phyloP scores from a whole-genome alignment of 2,329 filamentous ascomycete genomes.

The Trematosphaeria pertusa region DNA sequence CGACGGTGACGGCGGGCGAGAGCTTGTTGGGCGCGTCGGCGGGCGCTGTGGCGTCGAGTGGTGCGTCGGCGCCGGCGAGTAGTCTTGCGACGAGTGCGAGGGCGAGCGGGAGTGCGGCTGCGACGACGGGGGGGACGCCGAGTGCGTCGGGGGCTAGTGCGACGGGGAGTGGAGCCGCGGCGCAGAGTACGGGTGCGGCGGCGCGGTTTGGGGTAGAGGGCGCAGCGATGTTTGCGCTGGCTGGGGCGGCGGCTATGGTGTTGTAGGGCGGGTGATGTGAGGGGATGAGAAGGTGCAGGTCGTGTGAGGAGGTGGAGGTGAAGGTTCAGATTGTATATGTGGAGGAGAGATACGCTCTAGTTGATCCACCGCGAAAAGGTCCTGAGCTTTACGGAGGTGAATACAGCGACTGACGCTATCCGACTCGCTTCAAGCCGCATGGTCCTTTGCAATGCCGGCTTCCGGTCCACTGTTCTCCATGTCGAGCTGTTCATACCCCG shows the following conservation, averaged over 20 bases:
- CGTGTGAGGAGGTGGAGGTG: too few relatives aligned
- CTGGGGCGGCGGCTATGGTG: conserved; percentile 9
- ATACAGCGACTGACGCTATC: too few relatives aligned
- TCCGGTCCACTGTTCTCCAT: too few relatives aligned
- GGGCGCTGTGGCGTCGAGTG: not conserved
- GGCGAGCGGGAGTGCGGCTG: not conserved
- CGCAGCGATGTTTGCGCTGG: conserved; percentile 13
- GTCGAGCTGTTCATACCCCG: too few relatives aligned
- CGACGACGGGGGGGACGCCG: not conserved
- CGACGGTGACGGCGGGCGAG: conserved; percentile 12
- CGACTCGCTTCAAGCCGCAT: too few relatives aligned
- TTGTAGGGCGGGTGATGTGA: not conserved
- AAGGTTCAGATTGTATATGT: too few relatives aligned
- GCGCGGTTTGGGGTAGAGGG: conserved; percentile 14
- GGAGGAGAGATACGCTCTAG: too few relatives aligned
- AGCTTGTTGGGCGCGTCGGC: conserved; percentile 6
- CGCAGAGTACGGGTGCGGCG: conserved; percentile 10
- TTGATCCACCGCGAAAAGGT: too few relatives aligned
- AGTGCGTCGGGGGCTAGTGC: not conserved
- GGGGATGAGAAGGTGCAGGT: too few relatives aligned
- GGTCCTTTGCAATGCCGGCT: too few relatives aligned
- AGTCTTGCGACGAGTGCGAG: not conserved
- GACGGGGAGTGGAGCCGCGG: not conserved
- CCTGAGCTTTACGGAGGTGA: too few relatives aligned
- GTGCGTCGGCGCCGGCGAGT: not conserved